Conservation (phyloP, 1,139 yeast species). For the Blastobotrys proliferans region DNA sequence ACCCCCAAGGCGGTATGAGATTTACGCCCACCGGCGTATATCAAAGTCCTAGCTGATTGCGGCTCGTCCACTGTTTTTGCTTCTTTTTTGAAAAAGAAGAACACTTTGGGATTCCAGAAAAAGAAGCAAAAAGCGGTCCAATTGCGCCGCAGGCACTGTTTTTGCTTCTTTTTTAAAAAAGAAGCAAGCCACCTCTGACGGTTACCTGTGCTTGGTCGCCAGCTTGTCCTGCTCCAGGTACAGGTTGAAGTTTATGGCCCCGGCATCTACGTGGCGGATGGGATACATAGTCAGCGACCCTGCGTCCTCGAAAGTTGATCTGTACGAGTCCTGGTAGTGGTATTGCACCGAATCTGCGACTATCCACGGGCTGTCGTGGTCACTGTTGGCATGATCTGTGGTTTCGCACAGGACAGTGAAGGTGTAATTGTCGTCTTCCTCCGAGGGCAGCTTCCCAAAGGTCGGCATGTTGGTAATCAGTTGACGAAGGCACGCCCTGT, state of each 20-base stretch:
- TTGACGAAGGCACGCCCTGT: slow-evolving; percentile 29
- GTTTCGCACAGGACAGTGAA: slow-evolving; percentile 28
- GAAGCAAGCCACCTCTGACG: no score
- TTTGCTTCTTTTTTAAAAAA: no score
- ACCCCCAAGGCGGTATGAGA: no score
- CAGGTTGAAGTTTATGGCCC: slow-evolving; percentile 31
- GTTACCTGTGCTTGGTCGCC: no score
- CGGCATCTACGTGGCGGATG: slow-evolving; percentile 31
- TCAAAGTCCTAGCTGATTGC: no score
- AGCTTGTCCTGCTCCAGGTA: slow-evolving; percentile 29
- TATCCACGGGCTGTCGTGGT: slow-evolving; percentile 29
- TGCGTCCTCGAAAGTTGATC: slow-evolving; percentile 8
- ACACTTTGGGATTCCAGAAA: no score
- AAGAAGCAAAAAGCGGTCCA: no score
- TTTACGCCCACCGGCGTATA: no score
- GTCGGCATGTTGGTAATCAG: slow-evolving; percentile 20
- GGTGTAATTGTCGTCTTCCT: slow-evolving; percentile 17
- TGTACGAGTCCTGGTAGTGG: slow-evolving; percentile 3
- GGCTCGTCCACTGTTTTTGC: no score
- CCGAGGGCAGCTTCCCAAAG: slow-evolving; percentile 27
- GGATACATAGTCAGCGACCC: slow-evolving; percentile 22
- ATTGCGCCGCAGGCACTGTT: no score
- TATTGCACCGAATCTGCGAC: slow-evolving; percentile 23
- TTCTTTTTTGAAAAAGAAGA: no score
- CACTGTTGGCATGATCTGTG: slow-evolving; percentile 11